A percentile compares a stretch with the other conserved stretches of the same genome.
phyloP scores from a whole-genome alignment of 2,329 filamentous ascomycete genomes.

The Penicillium sp. region DNA sequence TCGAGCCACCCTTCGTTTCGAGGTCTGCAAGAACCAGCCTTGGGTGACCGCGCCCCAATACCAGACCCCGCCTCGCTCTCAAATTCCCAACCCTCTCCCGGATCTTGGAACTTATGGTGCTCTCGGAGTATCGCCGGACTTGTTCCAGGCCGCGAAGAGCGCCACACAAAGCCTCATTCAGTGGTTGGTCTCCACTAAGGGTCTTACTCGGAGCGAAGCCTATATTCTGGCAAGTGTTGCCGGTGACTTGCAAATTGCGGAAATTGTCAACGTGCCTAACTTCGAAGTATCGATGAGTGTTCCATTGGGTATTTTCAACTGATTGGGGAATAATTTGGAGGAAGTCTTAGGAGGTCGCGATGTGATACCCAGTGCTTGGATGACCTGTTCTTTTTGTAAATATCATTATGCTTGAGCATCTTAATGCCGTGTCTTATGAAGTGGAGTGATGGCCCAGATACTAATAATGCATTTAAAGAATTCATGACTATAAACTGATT shows the following conservation, averaged over 20 bases:
- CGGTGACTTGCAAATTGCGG: constrained; percentile 52
- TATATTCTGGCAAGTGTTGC: constrained; percentile 56
- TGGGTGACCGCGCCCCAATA: constrained; percentile 53
- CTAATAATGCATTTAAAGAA: neutral
- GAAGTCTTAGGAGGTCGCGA: constrained; percentile 1
- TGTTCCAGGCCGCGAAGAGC: constrained; percentile 51
- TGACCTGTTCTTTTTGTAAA: neutral
- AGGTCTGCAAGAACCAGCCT: constrained; percentile 47
- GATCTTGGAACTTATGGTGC: constrained; percentile 48
- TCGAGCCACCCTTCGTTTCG: constrained; percentile 51
- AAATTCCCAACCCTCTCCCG: constrained; percentile 23
- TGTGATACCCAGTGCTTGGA: constrained; percentile 17
- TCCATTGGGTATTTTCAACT: constrained; percentile 49
- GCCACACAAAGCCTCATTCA: constrained; percentile 51
- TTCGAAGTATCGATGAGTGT: constrained; percentile 53
- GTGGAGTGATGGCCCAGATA: neutral
- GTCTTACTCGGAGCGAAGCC: constrained; percentile 47
- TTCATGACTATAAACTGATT: neutral
- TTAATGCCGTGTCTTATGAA: neutral
- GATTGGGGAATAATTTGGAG: neutral
- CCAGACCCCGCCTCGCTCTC: constrained; percentile 35
- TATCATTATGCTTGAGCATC: neutral
- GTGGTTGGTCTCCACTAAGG: constrained; percentile 51
- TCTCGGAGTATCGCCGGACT: constrained; percentile 50
- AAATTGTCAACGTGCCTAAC: constrained; percentile 57